Base-by-base conservation (phyloP, 306 rosid genomes). In the Rosa persica region DNA sequence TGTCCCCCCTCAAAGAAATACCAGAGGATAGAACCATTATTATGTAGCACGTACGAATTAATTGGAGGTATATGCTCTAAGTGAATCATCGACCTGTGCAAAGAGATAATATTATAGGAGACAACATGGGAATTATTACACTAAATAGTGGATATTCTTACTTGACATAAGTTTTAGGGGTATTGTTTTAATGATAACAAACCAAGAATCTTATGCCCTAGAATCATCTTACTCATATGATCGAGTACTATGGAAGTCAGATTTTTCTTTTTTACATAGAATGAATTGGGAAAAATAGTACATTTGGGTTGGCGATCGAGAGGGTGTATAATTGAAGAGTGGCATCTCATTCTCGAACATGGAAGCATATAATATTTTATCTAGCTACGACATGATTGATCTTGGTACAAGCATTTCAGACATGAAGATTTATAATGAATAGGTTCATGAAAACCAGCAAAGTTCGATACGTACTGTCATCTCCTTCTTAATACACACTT, bases 191-290 rank as follows among this genome's bases (percentile, higher is more conserved):
- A 36, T 9, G 70, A 17, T 78, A 67, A 78, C 73, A 34, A 60
- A 70, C 67, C 22, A 25, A 68, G 92, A 85, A 88, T 82, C 91
- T 6, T 81, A 85, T 90, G 87, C 95, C 79, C 23, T 43, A 72
- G 78, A 69, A 83, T 76, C 38, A 67, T 57, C 71, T 79, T 34
- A 54, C 30, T 67, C 75, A 6, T 42, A 57, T 66, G 27, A 66
- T 39, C 70, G 15, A 39, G 47, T 39, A 38, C 47, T 49, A 12
- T 65, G 9, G 71, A 78, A 27, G 20, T 25, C 52, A 10, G 39
- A 22, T 5, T 52, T 10, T 74, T 66, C 54, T 52, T 51, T 43
- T 17, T n/a, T 44, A 61, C 48, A 3, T 70, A 40, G 19, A 22
- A 12, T 20, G 58, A 5, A 3, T 74, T 8, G 6, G 79, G 74